A percentile compares a stretch with the other conserved stretches of the same genome.
Evolutionary conservation across 2,329 filamentous ascomycete species (phyloP).

Genomic region (Microsporum ferrugineum): DNA sequence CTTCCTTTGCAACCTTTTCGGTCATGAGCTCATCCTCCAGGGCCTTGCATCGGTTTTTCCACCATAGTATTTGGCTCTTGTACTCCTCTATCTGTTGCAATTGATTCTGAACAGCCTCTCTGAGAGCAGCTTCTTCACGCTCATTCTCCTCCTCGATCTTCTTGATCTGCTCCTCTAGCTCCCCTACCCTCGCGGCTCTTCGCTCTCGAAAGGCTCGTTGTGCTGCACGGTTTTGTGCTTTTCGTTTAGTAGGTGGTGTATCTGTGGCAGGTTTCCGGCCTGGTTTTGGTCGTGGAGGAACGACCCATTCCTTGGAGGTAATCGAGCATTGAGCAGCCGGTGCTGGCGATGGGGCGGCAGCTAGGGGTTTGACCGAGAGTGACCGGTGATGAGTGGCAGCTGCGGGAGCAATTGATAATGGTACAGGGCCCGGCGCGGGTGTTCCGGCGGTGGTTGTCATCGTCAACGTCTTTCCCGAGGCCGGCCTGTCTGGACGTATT

Average conservation of each 20-base stretch:
- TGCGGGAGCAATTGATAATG: constrained; percentile 25
- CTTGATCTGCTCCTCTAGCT: constrained; percentile 43
- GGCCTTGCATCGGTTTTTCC: constrained; percentile 45
- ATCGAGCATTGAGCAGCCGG: constrained; percentile 41
- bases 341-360: constrained; percentile 27
- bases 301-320: constrained; percentile 75
- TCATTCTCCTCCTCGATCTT: constrained; percentile 38
- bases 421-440: constrained; percentile 30
- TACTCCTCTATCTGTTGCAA: constrained; percentile 58
- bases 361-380: constrained; percentile 29
- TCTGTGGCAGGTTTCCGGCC: constrained; percentile 87
- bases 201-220: constrained; percentile 89
- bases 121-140: constrained; percentile 39
- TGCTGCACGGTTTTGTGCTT: constrained; percentile 87
- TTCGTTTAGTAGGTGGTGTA: constrained; percentile 78
- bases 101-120: constrained; percentile 44
- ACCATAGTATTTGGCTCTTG: constrained; percentile 39
- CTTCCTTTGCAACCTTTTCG: constrained; percentile 33
- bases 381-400: constrained; percentile 15
- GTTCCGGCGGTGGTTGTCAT: constrained; percentile 24
- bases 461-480: neutral
- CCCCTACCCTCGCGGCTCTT: constrained; percentile 79
- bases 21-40: constrained; percentile 51
- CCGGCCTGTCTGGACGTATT: neutral
- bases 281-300: constrained; percentile 80